Base-by-base conservation (phyloP, 768 basidiomycete genomes). In the Astraeus odoratus region DNA sequence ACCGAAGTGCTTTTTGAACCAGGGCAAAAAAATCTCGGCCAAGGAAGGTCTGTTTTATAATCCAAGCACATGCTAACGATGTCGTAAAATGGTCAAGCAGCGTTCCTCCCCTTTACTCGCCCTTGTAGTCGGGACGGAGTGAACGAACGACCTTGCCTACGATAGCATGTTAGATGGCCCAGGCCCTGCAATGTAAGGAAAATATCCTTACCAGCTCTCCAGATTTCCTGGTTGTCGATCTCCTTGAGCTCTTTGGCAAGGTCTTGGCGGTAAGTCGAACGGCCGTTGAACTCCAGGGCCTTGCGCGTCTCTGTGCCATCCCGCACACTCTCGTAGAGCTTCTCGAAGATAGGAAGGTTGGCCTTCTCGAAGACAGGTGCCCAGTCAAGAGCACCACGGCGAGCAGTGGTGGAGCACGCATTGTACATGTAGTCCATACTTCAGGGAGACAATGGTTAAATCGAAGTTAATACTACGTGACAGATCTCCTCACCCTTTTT, bases 351-450 rank as follows among this genome's bases (percentile, higher is more conserved):
- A 49, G 96, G 96, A 31, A 84, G 56, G 73, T 97, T 98, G 52
- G 94, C 83, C 70, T 87, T 83, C 69, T 95, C 92, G 64, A 94
- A 93, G 67, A 96, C 71, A 50, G 93, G 94, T 10, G 95, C 94
- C 96, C 96, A 98, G 77, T 98, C 96, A 52, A 96, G 87, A 34
- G 95, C 96, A 59, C 96, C 96, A 52, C 96, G 95, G 57, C 95
- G 92, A 42, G 96, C 96, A 39, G 96, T 98, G 56, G 95, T 98
- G 25, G 96, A 98, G 75, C 96, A 99, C 37, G 96, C 95, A 63
- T 86, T 86, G 80, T 84, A 97, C 94, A 98, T 97, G 80, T 96
- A 95, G 71, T 97, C 94, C 94, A 94, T 86, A 45, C 93, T 93
- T 63, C 44, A 42, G 37, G 43, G 29, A 44, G 26, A 49, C 23